Base-by-base conservation (phyloP, 2,329 filamentous ascomycete genomes). In the Xylaria multiplex region DNA sequence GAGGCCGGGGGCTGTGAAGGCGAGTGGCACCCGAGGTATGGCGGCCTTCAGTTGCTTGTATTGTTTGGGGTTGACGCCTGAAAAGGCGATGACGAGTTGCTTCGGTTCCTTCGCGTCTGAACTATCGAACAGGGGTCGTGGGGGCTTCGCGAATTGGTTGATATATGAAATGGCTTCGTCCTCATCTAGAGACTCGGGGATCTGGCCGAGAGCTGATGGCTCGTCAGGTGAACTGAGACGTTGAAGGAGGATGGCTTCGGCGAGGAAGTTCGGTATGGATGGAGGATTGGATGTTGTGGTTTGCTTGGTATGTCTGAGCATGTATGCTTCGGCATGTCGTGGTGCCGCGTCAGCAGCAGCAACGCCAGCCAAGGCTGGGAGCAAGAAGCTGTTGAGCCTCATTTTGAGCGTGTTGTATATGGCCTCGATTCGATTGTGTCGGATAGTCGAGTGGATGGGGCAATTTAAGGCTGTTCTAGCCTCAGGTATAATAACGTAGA, bases 21-120 rank as follows among this genome's bases (percentile, higher is more conserved):
- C 79, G 11, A 83, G 82, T 30, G 79, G 75, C 24, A 80, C 72
- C 13, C 73, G 71, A 32, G 77, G 75, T 57, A 83, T 77, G 7
- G 82, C 79, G n/a, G 81, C 77, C 62, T 82, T 79, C 27, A 85
- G 62, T 46, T 75, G 69, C 57, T 77, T 71, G 58, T 82, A 79
- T 53, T 84, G 82, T 48, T 81, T 74, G 16, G 79, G 71, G 19
- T 81, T 83, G 77, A 85, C 80, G 72, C 88, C 86, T 74, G 90
- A 84, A 57, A 90, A 79, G 70, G 88, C 77, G 58, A 90, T 78
- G 30, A 91, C 78, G 45, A 91, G 81, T 77, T 92, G 88, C 59
- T 78, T 80, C 5, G 83, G 81, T 55, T 78, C 73, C 11, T 66
- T 65, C 19, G 74, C 70, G 11, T 78, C 73, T 4, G 73, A 63